Conservation (phyloP, 805 yeast species). For the Lipomyces starkeyi region DNA sequence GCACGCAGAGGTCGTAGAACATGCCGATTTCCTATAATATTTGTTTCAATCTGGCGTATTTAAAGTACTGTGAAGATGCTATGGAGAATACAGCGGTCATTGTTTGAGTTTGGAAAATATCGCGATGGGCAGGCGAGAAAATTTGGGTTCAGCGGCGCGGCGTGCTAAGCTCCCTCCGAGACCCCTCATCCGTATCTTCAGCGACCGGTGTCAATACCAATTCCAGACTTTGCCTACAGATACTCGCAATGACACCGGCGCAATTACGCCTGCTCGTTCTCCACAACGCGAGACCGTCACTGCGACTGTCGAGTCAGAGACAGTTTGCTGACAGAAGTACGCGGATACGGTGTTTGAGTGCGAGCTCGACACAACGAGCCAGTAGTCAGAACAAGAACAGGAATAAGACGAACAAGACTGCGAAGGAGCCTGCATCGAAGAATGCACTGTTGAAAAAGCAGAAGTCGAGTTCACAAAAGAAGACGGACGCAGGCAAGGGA, state of each 20-base stretch:
- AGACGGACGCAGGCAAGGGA: background rate
- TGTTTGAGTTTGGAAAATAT: background rate
- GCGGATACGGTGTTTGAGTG: background rate
- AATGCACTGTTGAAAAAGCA: background rate
- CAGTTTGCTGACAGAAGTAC: background rate
- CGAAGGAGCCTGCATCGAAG: background rate
- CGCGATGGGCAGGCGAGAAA: too few species aligned
- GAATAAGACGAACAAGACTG: background rate
- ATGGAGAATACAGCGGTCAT: background rate
- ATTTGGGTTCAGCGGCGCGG: too few species aligned
- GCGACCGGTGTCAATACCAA: too few species aligned
- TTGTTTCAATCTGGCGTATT: background rate
- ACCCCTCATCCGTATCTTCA: too few species aligned
- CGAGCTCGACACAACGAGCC: background rate
- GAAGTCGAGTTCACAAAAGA: background rate
- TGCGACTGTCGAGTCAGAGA: background rate
- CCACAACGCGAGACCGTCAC: background rate
- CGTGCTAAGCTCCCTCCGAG: too few species aligned
- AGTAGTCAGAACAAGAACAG: slow-evolving; percentile 1
- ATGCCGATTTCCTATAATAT: slow-evolving; percentile 29
- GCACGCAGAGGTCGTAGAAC: slow-evolving; percentile 48
- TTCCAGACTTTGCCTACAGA: too few species aligned
- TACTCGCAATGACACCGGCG: background rate
- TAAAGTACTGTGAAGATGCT: background rate
- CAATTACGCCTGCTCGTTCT: background rate